Conservation (phyloP, 2,329 filamentous ascomycete species). For the Ceratocystis destructans region DNA sequence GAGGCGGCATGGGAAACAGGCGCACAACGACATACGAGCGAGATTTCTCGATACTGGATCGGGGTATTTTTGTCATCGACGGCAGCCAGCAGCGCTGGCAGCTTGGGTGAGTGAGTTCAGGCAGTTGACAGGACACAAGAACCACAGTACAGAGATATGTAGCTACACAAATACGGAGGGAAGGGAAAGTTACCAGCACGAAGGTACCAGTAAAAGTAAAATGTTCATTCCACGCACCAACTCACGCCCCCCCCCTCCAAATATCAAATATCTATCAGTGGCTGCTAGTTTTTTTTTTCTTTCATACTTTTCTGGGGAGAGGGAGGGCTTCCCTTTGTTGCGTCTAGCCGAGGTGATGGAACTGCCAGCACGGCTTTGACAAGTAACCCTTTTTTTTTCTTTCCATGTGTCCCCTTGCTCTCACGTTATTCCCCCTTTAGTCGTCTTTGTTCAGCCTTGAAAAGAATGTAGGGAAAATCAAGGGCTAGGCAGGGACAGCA, state of each 20-base stretch:
- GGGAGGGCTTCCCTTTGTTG: background rate
- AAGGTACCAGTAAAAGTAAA: background rate
- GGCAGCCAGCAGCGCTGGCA: too few species aligned
- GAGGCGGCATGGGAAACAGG: too few species aligned
- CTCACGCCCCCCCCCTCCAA: background rate
- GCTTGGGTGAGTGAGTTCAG: too few species aligned
- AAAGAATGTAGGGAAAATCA: background rate
- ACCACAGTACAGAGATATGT: background rate
- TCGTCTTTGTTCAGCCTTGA: background rate
- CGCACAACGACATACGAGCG: background rate
- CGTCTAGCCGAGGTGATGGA: background rate
- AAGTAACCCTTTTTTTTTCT: background rate
- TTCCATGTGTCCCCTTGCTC: background rate
- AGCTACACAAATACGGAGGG: too few species aligned
- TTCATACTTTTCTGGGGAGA: background rate
- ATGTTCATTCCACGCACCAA: background rate
- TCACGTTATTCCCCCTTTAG: background rate
- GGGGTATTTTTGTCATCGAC: background rate
- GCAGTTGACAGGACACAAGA: too few species aligned
- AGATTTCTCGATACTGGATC: background rate
- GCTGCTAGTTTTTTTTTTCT: background rate
- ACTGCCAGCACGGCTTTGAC: constrained; percentile 4
- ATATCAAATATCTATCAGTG: too few species aligned
- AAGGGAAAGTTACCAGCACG: background rate
- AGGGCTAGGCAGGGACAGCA: too few species aligned